A percentile compares a stretch with the other conserved stretches of the same genome.
These are phyloP conservation scores for Xanthoconium separans DNA, from an alignment of 1,284 basidiomycete species.

Conservation along the genomic window DNA sequence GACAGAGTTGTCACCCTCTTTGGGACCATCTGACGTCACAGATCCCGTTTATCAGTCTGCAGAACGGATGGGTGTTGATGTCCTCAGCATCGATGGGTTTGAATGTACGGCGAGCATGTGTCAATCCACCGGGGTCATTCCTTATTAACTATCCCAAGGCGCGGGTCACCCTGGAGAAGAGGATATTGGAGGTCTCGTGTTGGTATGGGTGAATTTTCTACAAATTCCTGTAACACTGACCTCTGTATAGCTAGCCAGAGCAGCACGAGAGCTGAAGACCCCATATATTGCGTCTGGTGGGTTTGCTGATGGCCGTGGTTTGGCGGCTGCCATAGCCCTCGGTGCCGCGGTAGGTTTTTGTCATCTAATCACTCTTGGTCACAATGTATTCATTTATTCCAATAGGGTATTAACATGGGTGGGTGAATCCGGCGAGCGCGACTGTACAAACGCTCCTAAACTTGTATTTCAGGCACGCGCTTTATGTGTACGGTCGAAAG, in stretches of 20 bases:
- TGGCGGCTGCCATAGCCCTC: slow-evolving; percentile 80
- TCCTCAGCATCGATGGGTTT: slow-evolving; percentile 86
- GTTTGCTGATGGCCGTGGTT: slow-evolving; percentile 77
- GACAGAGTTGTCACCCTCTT: background rate
- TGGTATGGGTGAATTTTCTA: slow-evolving; percentile 49
- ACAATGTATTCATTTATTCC: background rate
- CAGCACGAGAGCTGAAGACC: slow-evolving; percentile 79
- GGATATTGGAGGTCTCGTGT: slow-evolving; percentile 88
- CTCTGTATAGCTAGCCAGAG: slow-evolving; percentile 70
- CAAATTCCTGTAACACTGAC: background rate
- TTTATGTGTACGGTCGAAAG: slow-evolving; percentile 84
- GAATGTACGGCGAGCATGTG: slow-evolving; percentile 57
- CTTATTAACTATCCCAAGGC: slow-evolving; percentile 41
- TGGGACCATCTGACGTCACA: background rate
- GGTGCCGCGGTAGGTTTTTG: slow-evolving; percentile 69
- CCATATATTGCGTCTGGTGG: slow-evolving; percentile 93
- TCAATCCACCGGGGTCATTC: background rate
- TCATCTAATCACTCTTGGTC: background rate
- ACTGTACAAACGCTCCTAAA: slow-evolving; percentile 1
- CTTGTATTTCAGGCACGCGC: slow-evolving; percentile 57
- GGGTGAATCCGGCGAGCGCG: slow-evolving; percentile 17
- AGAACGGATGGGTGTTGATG: slow-evolving; percentile 78
- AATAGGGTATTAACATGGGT: slow-evolving; percentile 85
- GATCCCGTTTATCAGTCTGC: slow-evolving; percentile 46
- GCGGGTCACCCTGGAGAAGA: slow-evolving; percentile 96